These are phyloP conservation scores for Cytospora piceicola DNA, from an alignment of 2,329 filamentous ascomycete species.

Conservation along the genomic window DNA sequence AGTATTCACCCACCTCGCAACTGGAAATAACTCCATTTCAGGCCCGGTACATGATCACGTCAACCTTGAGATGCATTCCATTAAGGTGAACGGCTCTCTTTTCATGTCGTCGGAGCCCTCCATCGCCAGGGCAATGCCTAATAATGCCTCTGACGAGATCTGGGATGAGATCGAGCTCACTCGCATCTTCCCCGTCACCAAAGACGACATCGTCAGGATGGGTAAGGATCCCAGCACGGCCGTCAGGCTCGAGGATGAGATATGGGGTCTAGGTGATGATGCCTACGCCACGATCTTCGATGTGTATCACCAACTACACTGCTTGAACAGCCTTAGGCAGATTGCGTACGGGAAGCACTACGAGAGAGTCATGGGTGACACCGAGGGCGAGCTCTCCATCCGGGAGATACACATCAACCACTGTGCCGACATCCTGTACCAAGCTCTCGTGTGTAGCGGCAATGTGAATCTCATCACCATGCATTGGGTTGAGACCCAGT, in stretches of 20 bases:
- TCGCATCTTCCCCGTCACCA: constrained; percentile 36
- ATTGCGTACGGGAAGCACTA: constrained; percentile 37
- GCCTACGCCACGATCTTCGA: constrained; percentile 41
- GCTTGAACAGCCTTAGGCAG: constrained; percentile 40
- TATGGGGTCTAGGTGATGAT: constrained; percentile 40
- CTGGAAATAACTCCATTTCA: background rate
- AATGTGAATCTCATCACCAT: constrained; percentile 43
- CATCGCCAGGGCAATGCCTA: constrained; percentile 34
- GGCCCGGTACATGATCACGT: background rate
- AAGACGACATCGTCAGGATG: constrained; percentile 36
- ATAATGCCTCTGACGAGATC: constrained; percentile 35
- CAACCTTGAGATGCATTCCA: background rate
- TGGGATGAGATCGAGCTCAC: constrained; percentile 40
- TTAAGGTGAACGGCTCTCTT: background rate
- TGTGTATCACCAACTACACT: constrained; percentile 41
- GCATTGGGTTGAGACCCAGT: constrained; percentile 40
- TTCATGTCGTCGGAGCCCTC: background rate
- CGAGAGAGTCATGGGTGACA: constrained; percentile 31
- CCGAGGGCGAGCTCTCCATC: constrained; percentile 18
- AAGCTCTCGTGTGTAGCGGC: constrained; percentile 41
- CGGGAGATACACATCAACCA: constrained; percentile 41
- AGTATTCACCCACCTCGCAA: background rate
- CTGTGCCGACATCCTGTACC: constrained; percentile 42
- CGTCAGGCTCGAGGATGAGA: constrained; percentile 36
- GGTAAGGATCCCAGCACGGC: constrained; percentile 39